Percentiles rank a stretch among this genome's conserved stretches.
phyloP scores from a whole-genome alignment of 129 eudicot genomes.

The Flaveria robusta region DNA sequence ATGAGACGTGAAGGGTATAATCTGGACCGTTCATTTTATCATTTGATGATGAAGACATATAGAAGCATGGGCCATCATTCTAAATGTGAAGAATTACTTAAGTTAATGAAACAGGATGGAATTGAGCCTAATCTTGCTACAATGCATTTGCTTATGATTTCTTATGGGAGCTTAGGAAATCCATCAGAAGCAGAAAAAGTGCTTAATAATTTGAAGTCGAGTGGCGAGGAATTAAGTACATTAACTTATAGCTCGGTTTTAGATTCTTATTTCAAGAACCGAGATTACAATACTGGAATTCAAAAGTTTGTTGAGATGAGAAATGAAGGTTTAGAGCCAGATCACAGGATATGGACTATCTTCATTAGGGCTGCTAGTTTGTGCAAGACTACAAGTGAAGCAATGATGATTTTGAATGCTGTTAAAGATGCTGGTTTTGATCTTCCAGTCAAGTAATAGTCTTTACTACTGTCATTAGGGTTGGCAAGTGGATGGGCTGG shows the following conservation, averaged over 20 bases:
- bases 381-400: conserved; percentile 56
- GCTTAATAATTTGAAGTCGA: conserved; percentile 56
- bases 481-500: background rate
- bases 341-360: conserved; percentile 90
- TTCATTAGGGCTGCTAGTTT: conserved; percentile 85
- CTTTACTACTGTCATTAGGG: conserved; percentile 9
- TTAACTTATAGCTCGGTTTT: conserved; percentile 81
- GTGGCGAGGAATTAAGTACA: conserved; percentile 55
- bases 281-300: conserved; percentile 59
- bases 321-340: conserved; percentile 72
- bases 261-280: conserved; percentile 78
- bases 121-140: conserved; percentile 77
- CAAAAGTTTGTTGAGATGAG: conserved; percentile 75
- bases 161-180: conserved; percentile 86
- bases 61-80: conserved; percentile 65
- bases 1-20: conserved; percentile 62
- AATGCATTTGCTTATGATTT: conserved; percentile 92
- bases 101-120: conserved; percentile 72
- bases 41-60: conserved; percentile 89
- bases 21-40: conserved; percentile 82
- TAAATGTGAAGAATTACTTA: conserved; percentile 68
- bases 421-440: conserved; percentile 73
- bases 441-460: conserved; percentile 67
- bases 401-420: conserved; percentile 66
- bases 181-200: conserved; percentile 89